phyloP scores from a whole-genome alignment of 441 rosid genomes.

The Bocquillonia castaneifolia region DNA sequence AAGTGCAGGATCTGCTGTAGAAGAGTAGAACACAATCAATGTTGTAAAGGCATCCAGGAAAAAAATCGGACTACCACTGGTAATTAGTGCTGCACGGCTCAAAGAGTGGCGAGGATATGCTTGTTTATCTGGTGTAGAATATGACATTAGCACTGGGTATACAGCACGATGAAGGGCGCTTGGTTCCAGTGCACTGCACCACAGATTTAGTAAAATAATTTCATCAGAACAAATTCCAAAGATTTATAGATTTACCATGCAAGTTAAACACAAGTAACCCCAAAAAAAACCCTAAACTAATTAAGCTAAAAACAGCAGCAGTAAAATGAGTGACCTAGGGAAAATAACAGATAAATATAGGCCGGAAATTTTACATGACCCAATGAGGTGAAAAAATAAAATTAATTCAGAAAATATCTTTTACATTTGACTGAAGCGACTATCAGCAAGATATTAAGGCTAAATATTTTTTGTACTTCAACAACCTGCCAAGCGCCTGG shows the following conservation, averaged over 20 bases:
- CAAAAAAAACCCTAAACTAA: background rate
- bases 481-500: background rate
- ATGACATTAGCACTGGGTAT: slow-evolving; percentile 72
- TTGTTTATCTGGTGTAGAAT: slow-evolving; percentile 71
- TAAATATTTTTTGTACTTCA: background rate
- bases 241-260: background rate
- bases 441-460: background rate
- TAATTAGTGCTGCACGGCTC: slow-evolving; percentile 84
- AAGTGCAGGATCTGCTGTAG: slow-evolving; percentile 73
- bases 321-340: background rate
- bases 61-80: slow-evolving; percentile 95
- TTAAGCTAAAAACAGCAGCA: background rate
- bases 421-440: background rate
- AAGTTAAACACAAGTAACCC: background rate
- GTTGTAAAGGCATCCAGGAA: slow-evolving; percentile 91
- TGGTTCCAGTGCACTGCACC: slow-evolving; percentile 77
- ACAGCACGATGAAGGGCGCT: slow-evolving; percentile 84
- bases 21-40: slow-evolving; percentile 80
- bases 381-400: no score
- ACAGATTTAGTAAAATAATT: background rate
- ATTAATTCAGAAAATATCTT: background rate
- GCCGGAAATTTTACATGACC: background rate
- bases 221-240: background rate
- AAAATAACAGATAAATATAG: background rate
- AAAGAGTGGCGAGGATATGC: slow-evolving; percentile 91